phyloP scores from a whole-genome alignment of 345 rosid species.

The Populus ilicifolia region DNA sequence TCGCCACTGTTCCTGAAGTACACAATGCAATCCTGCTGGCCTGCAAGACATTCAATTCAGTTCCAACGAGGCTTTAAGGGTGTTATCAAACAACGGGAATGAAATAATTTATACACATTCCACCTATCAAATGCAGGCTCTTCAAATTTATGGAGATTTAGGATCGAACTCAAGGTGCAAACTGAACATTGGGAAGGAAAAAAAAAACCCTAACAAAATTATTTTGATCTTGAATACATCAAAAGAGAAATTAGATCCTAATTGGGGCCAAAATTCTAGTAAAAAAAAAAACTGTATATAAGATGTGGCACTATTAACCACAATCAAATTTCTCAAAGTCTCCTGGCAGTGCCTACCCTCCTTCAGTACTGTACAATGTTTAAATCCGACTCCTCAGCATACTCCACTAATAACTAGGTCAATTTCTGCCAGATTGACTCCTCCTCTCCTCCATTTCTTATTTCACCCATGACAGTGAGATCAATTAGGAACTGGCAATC shows the following conservation, averaged over 20 bases:
- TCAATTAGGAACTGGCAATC: background rate
- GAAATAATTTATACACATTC: background rate
- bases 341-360: background rate
- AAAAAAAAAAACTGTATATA: background rate
- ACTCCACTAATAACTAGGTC: background rate
- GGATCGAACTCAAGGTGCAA: background rate
- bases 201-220: background rate
- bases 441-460: background rate
- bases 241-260: background rate
- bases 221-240: background rate
- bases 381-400: background rate
- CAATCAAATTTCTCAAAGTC: background rate
- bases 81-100: background rate
- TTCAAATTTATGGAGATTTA: background rate
- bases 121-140: background rate
- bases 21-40: constrained; percentile 80
- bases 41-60: constrained; percentile 38
- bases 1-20: constrained; percentile 96
- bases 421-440: background rate
- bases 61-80: background rate
- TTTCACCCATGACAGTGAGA: background rate
- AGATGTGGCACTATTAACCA: background rate
- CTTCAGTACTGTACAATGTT: background rate
- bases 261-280: background rate
- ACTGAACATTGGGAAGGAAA: background rate